These are phyloP conservation scores for Crucibulum parvulum DNA, from an alignment of 1,284 basidiomycete species.

Conservation along the genomic window DNA sequence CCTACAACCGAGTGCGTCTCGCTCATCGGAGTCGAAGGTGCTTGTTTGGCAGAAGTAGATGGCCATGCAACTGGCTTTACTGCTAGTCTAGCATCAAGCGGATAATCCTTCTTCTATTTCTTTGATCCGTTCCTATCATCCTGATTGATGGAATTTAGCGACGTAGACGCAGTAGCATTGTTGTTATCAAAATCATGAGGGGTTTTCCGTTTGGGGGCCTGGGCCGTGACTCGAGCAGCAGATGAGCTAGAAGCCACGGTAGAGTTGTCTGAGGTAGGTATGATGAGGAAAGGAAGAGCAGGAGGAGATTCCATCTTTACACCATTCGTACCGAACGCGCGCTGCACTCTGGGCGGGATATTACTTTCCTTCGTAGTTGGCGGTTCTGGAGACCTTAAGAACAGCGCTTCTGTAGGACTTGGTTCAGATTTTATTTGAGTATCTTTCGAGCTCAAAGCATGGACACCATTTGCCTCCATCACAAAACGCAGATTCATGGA, in stretches of 20 bases:
- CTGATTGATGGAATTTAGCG: not conserved
- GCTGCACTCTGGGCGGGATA: not conserved
- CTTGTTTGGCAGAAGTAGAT: not conserved
- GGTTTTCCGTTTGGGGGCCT: not conserved
- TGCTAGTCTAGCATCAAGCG: too few relatives aligned
- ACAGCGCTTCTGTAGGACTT: not conserved
- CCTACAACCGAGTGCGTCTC: not conserved
- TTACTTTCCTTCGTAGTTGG: too few relatives aligned
- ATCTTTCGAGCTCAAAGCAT: not conserved
- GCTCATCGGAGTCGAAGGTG: not conserved
- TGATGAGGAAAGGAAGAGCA: not conserved
- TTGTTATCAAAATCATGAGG: not conserved
- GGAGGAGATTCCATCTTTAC: not conserved
- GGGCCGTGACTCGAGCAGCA: too few relatives aligned
- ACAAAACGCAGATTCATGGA: constrained; percentile 28
- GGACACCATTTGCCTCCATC: constrained; percentile 12
- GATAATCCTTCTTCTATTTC: too few relatives aligned
- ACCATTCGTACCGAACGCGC: not conserved
- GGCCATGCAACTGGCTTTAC: not conserved
- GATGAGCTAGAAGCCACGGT: too few relatives aligned
- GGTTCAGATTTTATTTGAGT: not conserved
- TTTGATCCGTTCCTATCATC: too few relatives aligned
- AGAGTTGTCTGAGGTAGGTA: not conserved
- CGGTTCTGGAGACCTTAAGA: too few relatives aligned
- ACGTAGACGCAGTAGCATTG: not conserved